A percentile compares a stretch with the other conserved stretches of the same genome.
These are phyloP conservation scores for Fusarium torreyae DNA, from an alignment of 2,329 filamentous ascomycete genomes.

Conservation along the genomic window DNA sequence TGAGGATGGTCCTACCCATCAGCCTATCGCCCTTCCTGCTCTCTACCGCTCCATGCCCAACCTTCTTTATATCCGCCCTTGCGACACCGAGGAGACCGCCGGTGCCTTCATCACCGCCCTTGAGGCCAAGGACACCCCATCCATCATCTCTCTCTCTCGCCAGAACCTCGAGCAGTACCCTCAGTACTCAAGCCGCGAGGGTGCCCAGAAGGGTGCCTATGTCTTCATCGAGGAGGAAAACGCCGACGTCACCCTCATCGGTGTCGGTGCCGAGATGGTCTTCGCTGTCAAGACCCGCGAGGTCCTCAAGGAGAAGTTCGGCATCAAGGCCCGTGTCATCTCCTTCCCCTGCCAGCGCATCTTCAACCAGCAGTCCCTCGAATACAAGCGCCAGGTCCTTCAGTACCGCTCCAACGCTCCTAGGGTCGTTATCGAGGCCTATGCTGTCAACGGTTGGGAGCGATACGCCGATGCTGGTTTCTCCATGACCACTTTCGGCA, in stretches of 20 bases:
- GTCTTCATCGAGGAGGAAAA: constrained; percentile 60
- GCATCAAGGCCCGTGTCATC: constrained; percentile 58
- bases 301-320: constrained; percentile 57
- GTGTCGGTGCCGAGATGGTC: constrained; percentile 56
- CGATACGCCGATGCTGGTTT: constrained; percentile 71
- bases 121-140: constrained; percentile 57
- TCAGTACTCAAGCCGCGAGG: constrained; percentile 57
- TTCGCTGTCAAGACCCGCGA: constrained; percentile 54
- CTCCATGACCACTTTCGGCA: constrained; percentile 69
- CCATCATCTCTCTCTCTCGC: constrained; percentile 65
- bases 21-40: constrained; percentile 70
- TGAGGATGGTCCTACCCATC: constrained; percentile 74
- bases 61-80: constrained; percentile 71
- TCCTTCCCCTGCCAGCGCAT: constrained; percentile 63
- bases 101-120: constrained; percentile 69
- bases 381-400: constrained; percentile 64
- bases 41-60: constrained; percentile 76
- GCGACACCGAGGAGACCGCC: constrained; percentile 70
- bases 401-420: constrained; percentile 60
- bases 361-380: constrained; percentile 59
- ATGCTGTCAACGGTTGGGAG: constrained; percentile 72
- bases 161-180: constrained; percentile 60
- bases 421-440: constrained; percentile 73
- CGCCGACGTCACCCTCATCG: constrained; percentile 62
- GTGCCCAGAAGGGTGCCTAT: constrained; percentile 62